These are phyloP conservation scores for Scenedesmus sp. DNA, from an alignment of 163 green algal species.

Conservation along the genomic window DNA sequence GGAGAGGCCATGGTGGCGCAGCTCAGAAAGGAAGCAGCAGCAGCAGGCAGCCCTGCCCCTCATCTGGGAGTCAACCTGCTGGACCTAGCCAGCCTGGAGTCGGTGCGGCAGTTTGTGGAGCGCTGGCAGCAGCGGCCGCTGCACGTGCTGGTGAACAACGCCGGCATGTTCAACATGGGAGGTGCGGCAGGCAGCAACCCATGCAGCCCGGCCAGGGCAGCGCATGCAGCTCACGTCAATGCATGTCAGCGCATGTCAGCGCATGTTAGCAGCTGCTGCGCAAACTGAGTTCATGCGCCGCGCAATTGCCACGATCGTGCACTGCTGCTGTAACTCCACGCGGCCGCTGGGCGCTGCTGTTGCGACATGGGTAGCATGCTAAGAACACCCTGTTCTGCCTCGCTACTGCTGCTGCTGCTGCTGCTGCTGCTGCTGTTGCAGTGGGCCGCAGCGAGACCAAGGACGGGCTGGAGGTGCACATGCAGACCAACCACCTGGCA, in stretches of 20 bases:
- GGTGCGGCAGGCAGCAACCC: conserved; percentile 27
- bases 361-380: neutral
- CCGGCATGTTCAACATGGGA: conserved; percentile 70
- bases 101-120: conserved; percentile 58
- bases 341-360: neutral
- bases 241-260: neutral
- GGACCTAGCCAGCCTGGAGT: conserved; percentile 58
- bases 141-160: conserved; percentile 77
- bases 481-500: conserved; percentile 88
- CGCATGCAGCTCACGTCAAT: neutral
- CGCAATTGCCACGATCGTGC: neutral
- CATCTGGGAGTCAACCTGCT: conserved; percentile 61
- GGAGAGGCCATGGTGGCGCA: conserved; percentile 59
- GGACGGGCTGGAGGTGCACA: conserved; percentile 91
- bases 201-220: neutral
- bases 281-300: too few relatives aligned
- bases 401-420: neutral
- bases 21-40: conserved; percentile 36
- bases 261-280: neutral
- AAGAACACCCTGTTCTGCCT: neutral
- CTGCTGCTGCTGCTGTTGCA: neutral
- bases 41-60: conserved; percentile 36
- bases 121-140: conserved; percentile 62
- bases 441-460: conserved; percentile 64
- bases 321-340: neutral